phyloP scores from a whole-genome alignment of 2,329 filamentous ascomycete species.

The Aschersonia sp. region DNA sequence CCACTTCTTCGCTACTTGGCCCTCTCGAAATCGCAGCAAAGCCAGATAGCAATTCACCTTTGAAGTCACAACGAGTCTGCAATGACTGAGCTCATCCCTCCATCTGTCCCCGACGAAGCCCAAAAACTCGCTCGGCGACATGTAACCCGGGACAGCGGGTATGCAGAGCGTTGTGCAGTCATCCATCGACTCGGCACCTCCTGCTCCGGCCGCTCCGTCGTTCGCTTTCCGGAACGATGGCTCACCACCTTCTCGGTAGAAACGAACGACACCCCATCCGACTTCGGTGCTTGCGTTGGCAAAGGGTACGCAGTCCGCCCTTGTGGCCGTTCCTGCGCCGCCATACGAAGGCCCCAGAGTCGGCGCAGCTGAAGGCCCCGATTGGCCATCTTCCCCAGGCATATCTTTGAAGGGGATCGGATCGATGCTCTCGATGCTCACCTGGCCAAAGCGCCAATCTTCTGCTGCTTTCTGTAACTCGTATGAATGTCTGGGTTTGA shows the following conservation, averaged over 20 bases:
- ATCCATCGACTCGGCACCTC: constrained; percentile 22
- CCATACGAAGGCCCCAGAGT: constrained; percentile 39
- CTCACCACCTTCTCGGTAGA: constrained; percentile 78
- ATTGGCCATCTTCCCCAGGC: constrained; percentile 22
- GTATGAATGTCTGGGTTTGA: too few relatives aligned
- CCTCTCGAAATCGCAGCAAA: constrained; percentile 79
- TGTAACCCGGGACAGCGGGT: constrained; percentile 84
- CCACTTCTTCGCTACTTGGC: constrained; percentile 62
- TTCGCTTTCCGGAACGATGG: constrained; percentile 30
- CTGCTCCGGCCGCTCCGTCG: constrained; percentile 10
- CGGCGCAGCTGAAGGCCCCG: constrained; percentile 33
- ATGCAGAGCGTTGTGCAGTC: constrained; percentile 85
- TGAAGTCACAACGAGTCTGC: constrained; percentile 83
- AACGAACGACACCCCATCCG: constrained; percentile 85
- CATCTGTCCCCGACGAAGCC: constrained; percentile 85
- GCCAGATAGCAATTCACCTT: constrained; percentile 87
- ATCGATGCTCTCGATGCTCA: constrained; percentile 71
- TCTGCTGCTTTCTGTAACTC: constrained; percentile 15
- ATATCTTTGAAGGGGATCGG: constrained; percentile 26
- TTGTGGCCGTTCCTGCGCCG: constrained; percentile 60
- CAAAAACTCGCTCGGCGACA: constrained; percentile 79
- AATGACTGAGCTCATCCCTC: constrained; percentile 76
- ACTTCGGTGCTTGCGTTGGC: constrained; percentile 60
- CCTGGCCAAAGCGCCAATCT: constrained; percentile 73
- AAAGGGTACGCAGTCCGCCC: constrained; percentile 62